Base-by-base conservation (phyloP, 228 moss, liverwort and hornwort species). In the Sphagnum fallax region DNA sequence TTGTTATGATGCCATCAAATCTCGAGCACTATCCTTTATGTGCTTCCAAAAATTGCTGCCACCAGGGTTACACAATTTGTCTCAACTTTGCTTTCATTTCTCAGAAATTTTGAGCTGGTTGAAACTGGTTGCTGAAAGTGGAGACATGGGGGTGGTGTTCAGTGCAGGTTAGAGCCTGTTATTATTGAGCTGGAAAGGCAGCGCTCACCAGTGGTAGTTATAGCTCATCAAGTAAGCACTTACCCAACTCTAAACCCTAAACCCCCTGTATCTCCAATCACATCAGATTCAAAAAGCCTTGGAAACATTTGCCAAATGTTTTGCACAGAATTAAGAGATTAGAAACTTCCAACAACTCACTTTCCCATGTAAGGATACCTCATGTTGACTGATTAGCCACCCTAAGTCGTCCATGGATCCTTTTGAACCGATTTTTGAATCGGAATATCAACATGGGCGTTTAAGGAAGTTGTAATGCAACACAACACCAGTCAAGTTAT, bases 131-230 rank as follows among this genome's bases (percentile, higher is more conserved):
- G 32, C 32, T 32, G 32, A 32, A 32, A 32, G 32, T 32, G 32
- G 32, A 32, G 32, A 32, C 32, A 32, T 32, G 32, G 32, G 32
- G 32, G 2, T 32, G 32, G 32, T 32, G 32, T 32, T 32, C 32
- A 32, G 53, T 76, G 66, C 88, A 98, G 97, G 78, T 83, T 94
- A 77, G 98, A 98, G 78, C 94, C 94, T 70, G 98, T 94, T 63
- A 94, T 98, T 72, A 89, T 98, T 77, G 98, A 98, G 81, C 88
- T 98, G 61, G 98, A 98, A 80, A 89, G 98, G 71, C 98, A 98
- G 70, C 92, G 94, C 6, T 94, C 98, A 18, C 92, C 98, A 16
- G 98, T 98, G 70, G 94, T 98, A n/a, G 92, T 98, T 75, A 90
- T 98, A 63, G 98, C 98, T 57, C 98, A 98, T 76, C 94, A 98